These are phyloP conservation scores for Cyberlindnera saturnus DNA, from an alignment of 805 yeast genomes.

Conservation along the genomic window DNA sequence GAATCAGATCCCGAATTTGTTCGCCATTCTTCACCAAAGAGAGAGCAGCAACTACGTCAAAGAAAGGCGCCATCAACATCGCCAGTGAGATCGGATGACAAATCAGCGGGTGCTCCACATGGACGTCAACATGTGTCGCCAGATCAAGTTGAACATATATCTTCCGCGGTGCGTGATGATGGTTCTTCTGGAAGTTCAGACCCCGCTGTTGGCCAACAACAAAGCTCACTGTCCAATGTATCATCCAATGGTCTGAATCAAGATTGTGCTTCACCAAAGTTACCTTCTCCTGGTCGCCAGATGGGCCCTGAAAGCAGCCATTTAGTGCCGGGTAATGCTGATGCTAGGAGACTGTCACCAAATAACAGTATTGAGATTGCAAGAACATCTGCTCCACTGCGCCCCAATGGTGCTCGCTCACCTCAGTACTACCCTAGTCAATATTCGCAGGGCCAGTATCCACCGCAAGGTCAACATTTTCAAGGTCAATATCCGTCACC, in stretches of 20 bases:
- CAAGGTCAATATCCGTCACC: neutral
- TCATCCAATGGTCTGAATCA: too few relatives aligned
- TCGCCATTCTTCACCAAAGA: constrained; percentile 1
- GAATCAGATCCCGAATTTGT: too few relatives aligned
- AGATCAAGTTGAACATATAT: neutral
- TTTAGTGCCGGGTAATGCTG: too few relatives aligned
- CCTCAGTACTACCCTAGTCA: constrained; percentile 1
- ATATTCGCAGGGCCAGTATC: constrained; percentile 1
- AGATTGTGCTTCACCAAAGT: too few relatives aligned
- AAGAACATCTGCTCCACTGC: constrained; percentile 12
- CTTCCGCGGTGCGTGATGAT: too few relatives aligned
- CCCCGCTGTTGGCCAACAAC: too few relatives aligned
- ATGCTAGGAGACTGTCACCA: constrained; percentile 5
- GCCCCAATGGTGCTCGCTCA: constrained; percentile 4
- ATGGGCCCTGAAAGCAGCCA: too few relatives aligned
- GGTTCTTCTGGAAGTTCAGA: too few relatives aligned
- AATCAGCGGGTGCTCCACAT: constrained; percentile 1
- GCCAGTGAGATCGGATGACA: neutral
- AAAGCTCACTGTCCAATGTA: too few relatives aligned
- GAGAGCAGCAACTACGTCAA: constrained; percentile 1
- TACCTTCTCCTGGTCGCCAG: too few relatives aligned
- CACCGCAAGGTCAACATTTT: constrained; percentile 2
- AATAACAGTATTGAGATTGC: constrained; percentile 2
- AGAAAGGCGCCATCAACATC: constrained; percentile 9
- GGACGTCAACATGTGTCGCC: neutral